Base-by-base conservation (phyloP, 768 basidiomycete genomes). In the Lactifluus volemus region DNA sequence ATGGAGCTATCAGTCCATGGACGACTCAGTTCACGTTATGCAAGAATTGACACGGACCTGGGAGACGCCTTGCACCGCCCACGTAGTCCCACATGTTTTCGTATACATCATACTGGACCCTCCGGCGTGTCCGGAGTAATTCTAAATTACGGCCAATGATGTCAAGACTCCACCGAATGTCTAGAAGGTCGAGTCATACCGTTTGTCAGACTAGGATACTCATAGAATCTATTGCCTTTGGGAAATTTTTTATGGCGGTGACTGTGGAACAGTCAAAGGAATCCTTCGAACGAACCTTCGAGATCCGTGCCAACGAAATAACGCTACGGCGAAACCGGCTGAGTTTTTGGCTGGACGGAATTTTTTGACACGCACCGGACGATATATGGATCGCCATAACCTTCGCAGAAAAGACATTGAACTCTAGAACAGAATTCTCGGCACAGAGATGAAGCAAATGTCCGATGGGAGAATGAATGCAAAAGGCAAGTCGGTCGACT, bases 61-160 rank as follows among this genome's bases (percentile, higher is more conserved):
- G 57, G 29, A 66, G 64, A n/a, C 52, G 59, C 49, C 50, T 52
- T 51, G 39, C 53, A 49, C 65, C 60, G 21, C 58, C 65, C 3
- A 65, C 41, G 8, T 66, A 65, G 19, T 61, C 4, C 56, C 59
- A 66, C 63, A 66, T 60, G 29, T 65, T 57, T 14, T 59, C 60
- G 42, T 64, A 54, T 14, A 39, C 59, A 15, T 52, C 55, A 32
- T 65, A 66, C 42, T 59, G 50, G 17, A 66, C 54, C 14, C 63
- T 48, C 7, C 63, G 55, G 14, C 57, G 55, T 3, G 65, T 62
- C 21, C 60, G 63, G 29, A 55, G 21, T 4, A 53, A 47, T 7
- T 61, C 65, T 66, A 17, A 0, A 14, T 49, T 38, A 19, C 12
- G 32, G 29, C 15, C 30, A 36, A 41, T 52, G 12, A 6, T 25